Evolutionary conservation across 2,329 filamentous ascomycete genomes (phyloP), one percentile per base, ranked within the genome.

Genomic region (Pseudogymnoascus destructans): DNA sequence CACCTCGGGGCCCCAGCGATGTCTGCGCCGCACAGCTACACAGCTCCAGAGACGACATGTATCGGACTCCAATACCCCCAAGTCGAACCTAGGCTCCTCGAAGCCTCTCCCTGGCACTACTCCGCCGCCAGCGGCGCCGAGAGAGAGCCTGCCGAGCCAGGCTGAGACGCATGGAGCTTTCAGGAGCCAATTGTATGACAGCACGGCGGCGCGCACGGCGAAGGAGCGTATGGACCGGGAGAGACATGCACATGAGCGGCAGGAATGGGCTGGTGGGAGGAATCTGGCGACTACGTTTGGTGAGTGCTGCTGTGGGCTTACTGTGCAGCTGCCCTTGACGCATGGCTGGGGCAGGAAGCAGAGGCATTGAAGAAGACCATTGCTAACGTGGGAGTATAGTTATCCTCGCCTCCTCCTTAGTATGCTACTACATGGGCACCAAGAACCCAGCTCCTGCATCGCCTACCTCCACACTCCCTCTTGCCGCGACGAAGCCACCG

Each of bases 131-230:
- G 46, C 46, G 11, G 46, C 46, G 25, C n/a, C 54, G 3, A 56
- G 35, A 36, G 17, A 36, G 6, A 21, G 32, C 54, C 35, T 8
- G 54, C 54, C 32, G 8, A 56, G 54, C 32, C 54, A 56, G 32
- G 54, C 56, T 27, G 56, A 58, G 15, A 42, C 13, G 19, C 73
- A 70, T 13, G 64, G 73, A 52, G 70, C 73, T 3, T 84, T 83
- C 66, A 76, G 78, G 64, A 79, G 79, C 17, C 80, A 83, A 70
- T 74, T 84, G 64, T 78, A 80, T 65, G 77, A 80, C 63, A 81
- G 79, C 62, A 79, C 81, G 55, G 74, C 74, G 56, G 73, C 75
- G 58, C 76, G 80, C 60, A 71, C 82, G 62, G 72, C 74, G 62
- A 71, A 76, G n/a, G 80, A 84, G 68, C 72, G 73, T 55, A 73